These are phyloP conservation scores for Curvularia hawaiiensis DNA, from an alignment of 2,329 filamentous ascomycete genomes.

Conservation along the genomic window DNA sequence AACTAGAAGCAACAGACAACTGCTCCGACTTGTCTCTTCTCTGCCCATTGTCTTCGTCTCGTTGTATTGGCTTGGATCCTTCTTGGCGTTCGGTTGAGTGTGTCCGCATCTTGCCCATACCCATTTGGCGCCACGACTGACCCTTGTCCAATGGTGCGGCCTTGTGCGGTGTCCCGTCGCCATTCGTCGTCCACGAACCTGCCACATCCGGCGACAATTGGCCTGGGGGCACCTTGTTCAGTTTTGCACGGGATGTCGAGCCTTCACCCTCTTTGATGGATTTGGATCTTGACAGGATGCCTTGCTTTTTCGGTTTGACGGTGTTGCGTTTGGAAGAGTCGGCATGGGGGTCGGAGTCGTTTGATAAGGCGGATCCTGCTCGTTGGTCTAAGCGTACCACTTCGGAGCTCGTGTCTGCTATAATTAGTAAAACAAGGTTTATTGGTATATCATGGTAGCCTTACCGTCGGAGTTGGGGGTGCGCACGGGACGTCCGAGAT, in stretches of 20 bases:
- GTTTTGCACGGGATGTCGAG: conserved; percentile 31
- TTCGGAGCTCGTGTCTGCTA: conserved; percentile 41
- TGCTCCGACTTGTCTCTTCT: conserved; percentile 42
- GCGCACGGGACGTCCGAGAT: conserved; percentile 48
- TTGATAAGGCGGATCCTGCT: conserved; percentile 39
- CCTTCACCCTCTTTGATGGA: conserved; percentile 53
- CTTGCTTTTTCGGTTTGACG: conserved; percentile 42
- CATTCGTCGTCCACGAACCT: conserved; percentile 40
- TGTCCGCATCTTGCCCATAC: conserved; percentile 64
- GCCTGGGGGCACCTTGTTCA: conserved; percentile 40
- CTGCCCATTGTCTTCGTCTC: conserved; percentile 35
- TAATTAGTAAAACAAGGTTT: conserved; percentile 9
- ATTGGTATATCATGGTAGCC: not conserved
- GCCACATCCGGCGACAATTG: conserved; percentile 38
- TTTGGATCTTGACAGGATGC: conserved; percentile 48
- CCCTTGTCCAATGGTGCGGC: conserved; percentile 71
- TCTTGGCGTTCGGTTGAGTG: conserved; percentile 72
- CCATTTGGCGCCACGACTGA: conserved; percentile 69
- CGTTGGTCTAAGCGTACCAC: conserved; percentile 34
- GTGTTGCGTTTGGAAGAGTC: conserved; percentile 33
- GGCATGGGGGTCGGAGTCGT: conserved; percentile 27
- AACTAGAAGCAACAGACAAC: conserved; percentile 50
- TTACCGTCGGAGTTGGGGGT: conserved; percentile 46
- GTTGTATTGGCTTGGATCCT: conserved; percentile 35
- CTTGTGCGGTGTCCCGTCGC: conserved; percentile 57